Evolutionary conservation across 495 filamentous ascomycete species (phyloP).

Genomic region (Penicillium pulvis): DNA sequence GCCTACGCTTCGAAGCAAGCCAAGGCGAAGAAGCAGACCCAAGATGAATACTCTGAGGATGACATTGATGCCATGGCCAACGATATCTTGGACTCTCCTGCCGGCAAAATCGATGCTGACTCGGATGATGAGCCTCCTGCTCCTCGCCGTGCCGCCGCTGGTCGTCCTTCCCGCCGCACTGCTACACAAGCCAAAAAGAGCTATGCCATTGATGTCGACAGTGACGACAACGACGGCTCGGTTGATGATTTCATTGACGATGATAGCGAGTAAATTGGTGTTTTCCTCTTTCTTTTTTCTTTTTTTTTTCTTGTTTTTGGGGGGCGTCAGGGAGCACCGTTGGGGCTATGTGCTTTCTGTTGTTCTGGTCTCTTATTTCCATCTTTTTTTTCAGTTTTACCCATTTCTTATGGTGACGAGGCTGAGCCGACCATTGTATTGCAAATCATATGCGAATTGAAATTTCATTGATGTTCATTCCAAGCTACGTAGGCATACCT

Average conservation of each 20-base stretch:
- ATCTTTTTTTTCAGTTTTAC: slow-evolving; percentile 12
- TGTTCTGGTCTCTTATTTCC: neutral
- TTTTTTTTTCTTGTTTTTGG: neutral
- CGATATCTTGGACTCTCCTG: slow-evolving; percentile 56
- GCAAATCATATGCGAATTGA: slow-evolving; percentile 9
- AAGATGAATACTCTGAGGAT: slow-evolving; percentile 47
- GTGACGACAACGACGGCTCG: slow-evolving; percentile 43
- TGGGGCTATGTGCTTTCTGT: neutral
- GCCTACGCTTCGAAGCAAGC: slow-evolving; percentile 75
- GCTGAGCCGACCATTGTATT: slow-evolving; percentile 22
- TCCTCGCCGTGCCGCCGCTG: slow-evolving; percentile 39
- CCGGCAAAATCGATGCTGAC: slow-evolving; percentile 32
- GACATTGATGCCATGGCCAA: slow-evolving; percentile 58
- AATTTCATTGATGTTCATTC: neutral
- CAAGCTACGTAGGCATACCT: neutral
- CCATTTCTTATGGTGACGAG: slow-evolving; percentile 19
- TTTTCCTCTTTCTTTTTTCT: too few relatives aligned
- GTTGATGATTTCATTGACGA: slow-evolving; percentile 43
- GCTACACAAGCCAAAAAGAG: slow-evolving; percentile 52
- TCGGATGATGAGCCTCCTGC: slow-evolving; percentile 34
- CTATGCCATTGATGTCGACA: slow-evolving; percentile 59
- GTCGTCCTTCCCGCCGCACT: slow-evolving; percentile 55
- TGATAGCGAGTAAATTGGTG: slow-evolving; percentile 38
- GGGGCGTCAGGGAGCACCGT: neutral
- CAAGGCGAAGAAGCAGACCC: slow-evolving; percentile 51